A percentile compares a stretch with the other conserved stretches of the same genome.
Conservation (phyloP, 176 grass and related monocot species). For the Typha latifolia region DNA sequence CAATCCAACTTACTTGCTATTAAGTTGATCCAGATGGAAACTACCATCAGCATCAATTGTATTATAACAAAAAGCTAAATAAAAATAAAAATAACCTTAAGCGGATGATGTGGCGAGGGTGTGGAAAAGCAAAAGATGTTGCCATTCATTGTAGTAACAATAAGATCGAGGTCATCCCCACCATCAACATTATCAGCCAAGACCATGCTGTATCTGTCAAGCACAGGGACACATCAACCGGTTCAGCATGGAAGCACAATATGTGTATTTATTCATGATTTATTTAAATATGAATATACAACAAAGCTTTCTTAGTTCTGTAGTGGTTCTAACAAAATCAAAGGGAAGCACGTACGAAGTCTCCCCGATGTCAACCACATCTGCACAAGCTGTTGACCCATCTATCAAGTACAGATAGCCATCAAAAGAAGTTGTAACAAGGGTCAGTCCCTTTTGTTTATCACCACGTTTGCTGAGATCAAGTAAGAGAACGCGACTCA, state of each 20-base stretch:
- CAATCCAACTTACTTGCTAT: neutral
- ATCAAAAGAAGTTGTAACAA: constrained; percentile 82
- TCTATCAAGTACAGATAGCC: constrained; percentile 94
- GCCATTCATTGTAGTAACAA: constrained; percentile 97
- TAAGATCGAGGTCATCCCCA: constrained; percentile 94
- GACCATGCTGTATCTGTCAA: constrained; percentile 87
- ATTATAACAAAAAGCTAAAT: constrained; percentile 3
- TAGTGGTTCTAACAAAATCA: constrained; percentile 6
- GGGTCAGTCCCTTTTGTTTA: constrained; percentile 59
- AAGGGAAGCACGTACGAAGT: constrained; percentile 58
- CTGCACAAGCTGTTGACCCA: constrained; percentile 77
- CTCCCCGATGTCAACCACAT: constrained; percentile 93
- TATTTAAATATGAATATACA: neutral
- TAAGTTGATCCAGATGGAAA: neutral
- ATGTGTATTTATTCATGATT: too few species aligned
- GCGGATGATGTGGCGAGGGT: constrained; percentile 80
- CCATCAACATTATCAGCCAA: constrained; percentile 96
- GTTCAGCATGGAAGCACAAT: neutral
- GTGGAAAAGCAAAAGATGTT: constrained; percentile 98
- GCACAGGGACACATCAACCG: constrained; percentile 4
- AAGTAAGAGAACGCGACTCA: constrained; percentile 73
- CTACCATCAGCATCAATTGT: neutral
- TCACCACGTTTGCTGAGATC: constrained; percentile 56
- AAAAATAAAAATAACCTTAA: constrained; percentile 43
- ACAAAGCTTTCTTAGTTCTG: neutral